Evolutionary conservation across 306 rosid species (phyloP), one percentile per base, ranked within the genome.

Genomic region (Purshia tridentata): DNA sequence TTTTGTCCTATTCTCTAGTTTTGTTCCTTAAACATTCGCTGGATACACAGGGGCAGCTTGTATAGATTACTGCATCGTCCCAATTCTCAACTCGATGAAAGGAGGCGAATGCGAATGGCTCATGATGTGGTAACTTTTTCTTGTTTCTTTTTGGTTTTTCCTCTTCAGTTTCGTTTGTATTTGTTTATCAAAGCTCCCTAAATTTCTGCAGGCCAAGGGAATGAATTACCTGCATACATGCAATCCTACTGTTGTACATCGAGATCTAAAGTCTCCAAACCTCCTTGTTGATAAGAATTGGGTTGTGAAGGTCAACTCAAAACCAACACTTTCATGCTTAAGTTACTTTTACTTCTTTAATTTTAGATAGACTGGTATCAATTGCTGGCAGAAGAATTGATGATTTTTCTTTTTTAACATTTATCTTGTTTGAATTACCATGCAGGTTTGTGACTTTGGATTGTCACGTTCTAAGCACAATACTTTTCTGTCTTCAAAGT

Each of bases 151-250:
- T 68, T 52, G 15, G n/a, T 58, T 48, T 18, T 64, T 68, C 48
- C 39, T 77, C 35, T 72, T 64, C 79, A 71, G 69, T 68, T 67
- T 65, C 19, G n/a, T 50, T 80, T 47, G 61, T 5, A 78, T 80
- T 75, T 78, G 54, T 65, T 49, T 41, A 54, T 29, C 49, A 55
- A 14, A 66, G 49, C 18, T 64, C 39, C 75, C 56, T 79, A 22
- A 68, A 52, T 18, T 51, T 58, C 46, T 75, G 57, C 88, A 95
- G 99, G 98, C 97, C 56, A 95, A 90, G 81, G 99, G 99, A 87
- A 95, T 95, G 99, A 95, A 95, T 88, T 95, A 95, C 89, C 87
- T 95, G 87, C 99, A 95, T 78, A 90, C 98, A 12, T 86, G 99
- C 87, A 86, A 95, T 78, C 99, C 99, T 75, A 87, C 93, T 42